Conservation (phyloP, 805 yeast species). For the Yueomyces sinensis region DNA sequence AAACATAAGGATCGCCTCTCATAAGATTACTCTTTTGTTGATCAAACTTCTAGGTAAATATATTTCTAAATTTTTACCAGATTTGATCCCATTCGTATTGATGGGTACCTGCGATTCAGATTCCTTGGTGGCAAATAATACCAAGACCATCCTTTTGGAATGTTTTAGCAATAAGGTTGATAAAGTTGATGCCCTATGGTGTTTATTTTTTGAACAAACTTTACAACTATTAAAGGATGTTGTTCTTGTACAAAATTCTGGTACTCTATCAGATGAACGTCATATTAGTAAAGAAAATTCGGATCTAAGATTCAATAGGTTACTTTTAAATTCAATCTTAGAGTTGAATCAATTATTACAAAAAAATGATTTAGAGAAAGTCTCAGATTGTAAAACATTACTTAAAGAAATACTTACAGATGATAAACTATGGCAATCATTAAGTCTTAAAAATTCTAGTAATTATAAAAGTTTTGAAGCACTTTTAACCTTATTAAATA, state of each 20-base stretch:
- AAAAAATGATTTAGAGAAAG: constrained; percentile 6
- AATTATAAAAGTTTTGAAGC: constrained; percentile 32
- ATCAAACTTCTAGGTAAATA: constrained; percentile 39
- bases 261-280: constrained; percentile 63
- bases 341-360: constrained; percentile 28
- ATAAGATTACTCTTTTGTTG: constrained; percentile 47
- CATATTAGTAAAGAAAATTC: constrained; percentile 55
- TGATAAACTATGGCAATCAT: constrained; percentile 33
- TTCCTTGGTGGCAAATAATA: constrained; percentile 38
- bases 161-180: constrained; percentile 46
- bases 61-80: constrained; percentile 52
- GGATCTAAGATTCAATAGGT: constrained; percentile 45
- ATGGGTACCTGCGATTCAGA: constrained; percentile 65
- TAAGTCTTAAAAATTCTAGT: constrained; percentile 23
- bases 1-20: constrained; percentile 46
- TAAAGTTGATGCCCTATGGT: constrained; percentile 47
- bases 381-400: constrained; percentile 3
- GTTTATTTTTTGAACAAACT: constrained; percentile 41
- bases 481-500: constrained; percentile 26
- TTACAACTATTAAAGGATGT: constrained; percentile 41
- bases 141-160: constrained; percentile 31
- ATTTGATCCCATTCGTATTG: constrained; percentile 62
- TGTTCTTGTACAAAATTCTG: constrained; percentile 42
- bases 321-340: constrained; percentile 36
- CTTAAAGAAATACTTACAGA: constrained; percentile 26